Evolutionary conservation across 176 grass and related monocot genomes (phyloP), one percentile per base, ranked within the genome.

Genomic region (Oryza glaberrima): DNA sequence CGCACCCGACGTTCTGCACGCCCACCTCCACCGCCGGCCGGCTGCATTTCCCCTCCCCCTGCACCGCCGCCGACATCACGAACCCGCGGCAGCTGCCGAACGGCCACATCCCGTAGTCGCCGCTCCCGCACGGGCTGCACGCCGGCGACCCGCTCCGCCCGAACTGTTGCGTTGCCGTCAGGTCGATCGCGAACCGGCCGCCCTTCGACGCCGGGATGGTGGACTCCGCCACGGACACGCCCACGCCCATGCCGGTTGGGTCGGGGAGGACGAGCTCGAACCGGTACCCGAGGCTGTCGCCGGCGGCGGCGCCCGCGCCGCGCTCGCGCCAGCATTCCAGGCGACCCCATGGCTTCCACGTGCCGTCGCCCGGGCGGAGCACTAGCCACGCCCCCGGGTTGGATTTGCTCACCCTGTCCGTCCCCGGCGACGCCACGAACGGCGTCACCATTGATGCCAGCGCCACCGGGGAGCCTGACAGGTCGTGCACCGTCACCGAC

Each of bases 401-500:
- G 30, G 88, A 93, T 0, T 88, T 81, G 91, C 91, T 89, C 10
- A 93, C 94, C 26, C 88, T 73, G 74, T 91, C 88, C 1, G 90
- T 86, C 0, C 90, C 85, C 0, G 88, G 88, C 0, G 90, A 95
- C 0, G 93, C 90, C 3, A 91, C 91, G 70, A 96, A 96, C 2
- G 91, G 91, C 1, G 91, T 96, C 4, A 93, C 94, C 94, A 96
- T 96, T 0, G 94, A 96, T 0, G 94, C 94, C 0, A 96, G 83
- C 19, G 91, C 94, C 81, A 96, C 91, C 2, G 86, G 91, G 0
- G 88, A 96, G 0, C 91, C 91, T 0, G 94, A 93, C 3, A 96
- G 91, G 77, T 91, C 94, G 84, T 96, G 94, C 2, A 96, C 94
- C 3, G 88, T 96, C 36, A 96, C 91, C 3, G 91, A 96, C 94